Base-by-base conservation (phyloP, 495 filamentous ascomycete genomes). In the Halenospora varia region DNA sequence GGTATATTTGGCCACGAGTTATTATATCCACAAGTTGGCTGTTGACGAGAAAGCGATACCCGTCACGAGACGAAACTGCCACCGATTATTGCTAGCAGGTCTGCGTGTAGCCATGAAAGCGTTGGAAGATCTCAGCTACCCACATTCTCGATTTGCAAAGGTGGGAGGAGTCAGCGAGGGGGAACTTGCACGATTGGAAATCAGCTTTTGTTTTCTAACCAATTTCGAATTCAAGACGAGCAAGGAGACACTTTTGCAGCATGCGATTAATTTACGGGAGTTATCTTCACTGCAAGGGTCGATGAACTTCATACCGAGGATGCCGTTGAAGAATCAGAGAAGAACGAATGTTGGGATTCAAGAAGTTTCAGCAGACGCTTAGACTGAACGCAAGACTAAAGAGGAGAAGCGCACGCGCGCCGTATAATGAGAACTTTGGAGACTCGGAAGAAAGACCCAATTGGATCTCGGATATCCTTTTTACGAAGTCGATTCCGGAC, bases 101-200 rank as follows among this genome's bases (percentile, higher is more conserved):
- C 73, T 97, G 24, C 75, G 89, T 47, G 88, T 96, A 10, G 90
- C 94, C 2, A 92, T 90, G 80, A 98, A 97, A 72, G 89, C 92
- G 1, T 68, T 95, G 2, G 94, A 98, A 65, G 94, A 98, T 68
- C 77, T 91, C 20, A 88, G 84, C 61, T 96, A 93, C 69, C 80
- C 87, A 4, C 93, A 96, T 73, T 76, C 76, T 50, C 85, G 90
- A 42, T 86, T 97, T 59, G 85, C 95, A 24, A 88, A 84, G 63
- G 94, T 97, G 10, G 95, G 95, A 13, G 94, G 94, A 1, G 90
- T 97, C 25, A 88, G 80, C 62, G 87, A 87, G 65, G 72, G 71
- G 18, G 90, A 97, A 70, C 76, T 98, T 22, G 86, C 83, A 20
- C 78, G 86, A 60, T 71, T 98, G 10, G 93, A 97, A 77, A 88